phyloP scores from a whole-genome alignment of 139 green algal genomes.

The Chlamydomonas sp. region DNA sequence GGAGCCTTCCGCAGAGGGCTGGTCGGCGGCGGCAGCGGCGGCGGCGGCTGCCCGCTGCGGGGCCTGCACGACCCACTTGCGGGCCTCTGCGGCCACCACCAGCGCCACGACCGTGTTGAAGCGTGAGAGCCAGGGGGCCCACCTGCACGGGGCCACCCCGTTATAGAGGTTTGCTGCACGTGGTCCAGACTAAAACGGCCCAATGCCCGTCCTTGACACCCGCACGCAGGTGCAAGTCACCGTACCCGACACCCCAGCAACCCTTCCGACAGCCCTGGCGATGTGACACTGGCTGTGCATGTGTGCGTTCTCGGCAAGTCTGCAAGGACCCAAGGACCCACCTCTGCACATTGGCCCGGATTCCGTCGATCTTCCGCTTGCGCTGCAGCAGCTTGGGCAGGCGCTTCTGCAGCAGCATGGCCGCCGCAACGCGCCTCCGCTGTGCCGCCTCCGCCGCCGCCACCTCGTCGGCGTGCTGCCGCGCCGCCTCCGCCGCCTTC shows the following conservation, averaged over 20 bases:
- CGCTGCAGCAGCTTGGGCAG: constrained; percentile 57
- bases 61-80: not conserved
- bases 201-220: too few relatives aligned
- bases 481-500: constrained; percentile 2
- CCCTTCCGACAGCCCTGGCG: too few relatives aligned
- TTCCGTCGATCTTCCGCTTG: constrained; percentile 16
- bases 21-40: not conserved
- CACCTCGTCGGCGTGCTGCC: constrained; percentile 1
- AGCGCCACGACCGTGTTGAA: constrained; percentile 52
- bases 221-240: too few relatives aligned
- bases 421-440: constrained; percentile 43
- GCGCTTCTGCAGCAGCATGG: constrained; percentile 61
- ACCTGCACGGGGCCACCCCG: not conserved
- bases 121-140: constrained; percentile 57
- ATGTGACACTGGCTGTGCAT: too few relatives aligned
- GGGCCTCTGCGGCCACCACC: constrained; percentile 14
- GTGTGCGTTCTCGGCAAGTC: not conserved
- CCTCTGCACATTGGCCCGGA: constrained; percentile 1
- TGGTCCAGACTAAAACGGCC: too few relatives aligned
- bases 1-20: too few relatives aligned
- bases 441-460: constrained; percentile 1
- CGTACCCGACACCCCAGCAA: too few relatives aligned
- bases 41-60: not conserved
- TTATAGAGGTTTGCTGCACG: too few relatives aligned
- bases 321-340: not conserved